These are phyloP conservation scores for Yamadazyma epiphylla DNA, from an alignment of 1,139 yeast species.

Conservation along the genomic window DNA sequence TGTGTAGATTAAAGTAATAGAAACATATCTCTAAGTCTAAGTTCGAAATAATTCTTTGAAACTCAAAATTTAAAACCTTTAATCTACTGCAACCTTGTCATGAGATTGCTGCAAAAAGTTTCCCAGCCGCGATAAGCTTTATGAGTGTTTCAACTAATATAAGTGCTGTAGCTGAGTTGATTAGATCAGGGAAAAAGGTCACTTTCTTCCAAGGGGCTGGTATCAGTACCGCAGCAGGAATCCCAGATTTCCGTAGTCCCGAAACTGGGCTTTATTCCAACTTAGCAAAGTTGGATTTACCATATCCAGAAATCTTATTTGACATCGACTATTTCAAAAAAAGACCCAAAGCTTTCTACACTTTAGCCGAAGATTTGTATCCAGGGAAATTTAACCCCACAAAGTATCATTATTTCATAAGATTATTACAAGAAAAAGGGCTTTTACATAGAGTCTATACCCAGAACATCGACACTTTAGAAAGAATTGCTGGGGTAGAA, in stretches of 20 bases:
- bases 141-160: not conserved
- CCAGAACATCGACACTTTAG: slow-evolving; percentile 90
- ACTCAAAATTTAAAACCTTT: no score
- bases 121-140: not conserved
- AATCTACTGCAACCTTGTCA: no score
- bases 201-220: slow-evolving; percentile 84
- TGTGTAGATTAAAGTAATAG: no score
- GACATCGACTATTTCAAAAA: slow-evolving; percentile 77
- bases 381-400: slow-evolving; percentile 90
- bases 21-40: no score
- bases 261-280: slow-evolving; percentile 87
- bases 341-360: slow-evolving; percentile 79
- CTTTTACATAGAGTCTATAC: slow-evolving; percentile 71
- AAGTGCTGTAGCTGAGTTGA: slow-evolving; percentile 15
- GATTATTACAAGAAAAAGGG: slow-evolving; percentile 60
- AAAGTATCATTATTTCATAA: slow-evolving; percentile 69
- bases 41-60: no score
- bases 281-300: slow-evolving; percentile 66
- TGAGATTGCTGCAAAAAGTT: no score
- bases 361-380: slow-evolving; percentile 76
- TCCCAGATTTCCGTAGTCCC: slow-evolving; percentile 93
- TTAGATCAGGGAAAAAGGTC: slow-evolving; percentile 26
- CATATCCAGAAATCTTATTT: slow-evolving; percentile 94
- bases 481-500: slow-evolving; percentile 74
- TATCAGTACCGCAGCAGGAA: slow-evolving; percentile 86